phyloP scores from a whole-genome alignment of 2,329 filamentous ascomycete genomes.

The Stemphylium beticola region DNA sequence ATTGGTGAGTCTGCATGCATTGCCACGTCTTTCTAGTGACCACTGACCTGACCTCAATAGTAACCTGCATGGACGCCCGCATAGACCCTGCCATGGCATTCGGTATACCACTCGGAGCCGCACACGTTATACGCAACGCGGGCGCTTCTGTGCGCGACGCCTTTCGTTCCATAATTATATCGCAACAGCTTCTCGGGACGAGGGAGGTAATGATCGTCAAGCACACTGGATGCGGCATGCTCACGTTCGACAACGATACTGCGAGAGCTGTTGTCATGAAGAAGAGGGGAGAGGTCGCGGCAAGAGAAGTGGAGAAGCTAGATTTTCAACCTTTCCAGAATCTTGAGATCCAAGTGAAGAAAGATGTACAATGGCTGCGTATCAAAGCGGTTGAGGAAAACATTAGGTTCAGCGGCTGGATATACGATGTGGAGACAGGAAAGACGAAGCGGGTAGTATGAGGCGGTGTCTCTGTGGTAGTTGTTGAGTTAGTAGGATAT shows the following conservation, averaged over 20 bases:
- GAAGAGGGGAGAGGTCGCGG: slow-evolving; percentile 63
- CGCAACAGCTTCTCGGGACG: slow-evolving; percentile 78
- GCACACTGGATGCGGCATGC: slow-evolving; percentile 76
- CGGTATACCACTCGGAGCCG: slow-evolving; percentile 74
- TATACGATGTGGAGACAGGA: slow-evolving; percentile 80
- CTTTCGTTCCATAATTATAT: slow-evolving; percentile 77
- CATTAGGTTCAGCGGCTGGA: slow-evolving; percentile 71
- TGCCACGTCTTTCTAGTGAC: too few relatives aligned
- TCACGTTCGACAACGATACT: slow-evolving; percentile 68
- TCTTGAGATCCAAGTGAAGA: slow-evolving; percentile 64
- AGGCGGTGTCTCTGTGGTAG: neutral
- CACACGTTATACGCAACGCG: slow-evolving; percentile 76
- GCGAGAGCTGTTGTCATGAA: slow-evolving; percentile 62
- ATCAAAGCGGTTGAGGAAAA: slow-evolving; percentile 64
- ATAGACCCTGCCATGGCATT: slow-evolving; percentile 71
- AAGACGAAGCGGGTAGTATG: slow-evolving; percentile 59
- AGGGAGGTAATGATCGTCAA: slow-evolving; percentile 76
- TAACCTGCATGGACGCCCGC: slow-evolving; percentile 85
- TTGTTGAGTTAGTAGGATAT: slow-evolving; percentile 6
- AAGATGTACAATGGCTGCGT: slow-evolving; percentile 70
- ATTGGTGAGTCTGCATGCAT: slow-evolving; percentile 56
- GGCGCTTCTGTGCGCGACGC: slow-evolving; percentile 69
- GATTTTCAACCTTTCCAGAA: slow-evolving; percentile 70
- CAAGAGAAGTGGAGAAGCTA: slow-evolving; percentile 53
- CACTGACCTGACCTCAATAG: slow-evolving; percentile 35